Conservation (phyloP, 306 rosid genomes). For the Coriaria nepalensis region DNA sequence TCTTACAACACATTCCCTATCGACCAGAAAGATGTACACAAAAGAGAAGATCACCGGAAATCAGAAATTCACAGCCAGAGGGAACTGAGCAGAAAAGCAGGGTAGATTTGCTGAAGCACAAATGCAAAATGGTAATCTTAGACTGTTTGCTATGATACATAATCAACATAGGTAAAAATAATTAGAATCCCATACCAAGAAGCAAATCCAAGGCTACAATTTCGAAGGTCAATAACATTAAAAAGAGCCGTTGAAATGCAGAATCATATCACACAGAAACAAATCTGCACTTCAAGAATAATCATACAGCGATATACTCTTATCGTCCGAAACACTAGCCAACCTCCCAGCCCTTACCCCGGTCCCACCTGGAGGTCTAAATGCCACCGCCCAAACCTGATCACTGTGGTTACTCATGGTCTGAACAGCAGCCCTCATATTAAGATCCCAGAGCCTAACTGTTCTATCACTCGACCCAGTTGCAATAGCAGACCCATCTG, state of each 20-base stretch:
- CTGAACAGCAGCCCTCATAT: slow-evolving; percentile 81
- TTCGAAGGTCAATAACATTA: slow-evolving; percentile 12
- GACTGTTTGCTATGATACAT: no score
- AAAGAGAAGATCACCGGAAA: no score
- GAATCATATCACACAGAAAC: no score
- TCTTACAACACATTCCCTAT: no score
- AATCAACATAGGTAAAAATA: no score
- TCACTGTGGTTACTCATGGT: slow-evolving; percentile 91
- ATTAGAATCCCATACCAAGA: no score
- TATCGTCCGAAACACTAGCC: slow-evolving; percentile 94
- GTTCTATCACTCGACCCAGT: slow-evolving; percentile 94
- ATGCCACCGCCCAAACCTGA: slow-evolving; percentile 96
- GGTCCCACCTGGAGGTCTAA: slow-evolving; percentile 69
- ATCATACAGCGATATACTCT: slow-evolving; percentile 76
- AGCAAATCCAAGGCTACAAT: slow-evolving; percentile 3
- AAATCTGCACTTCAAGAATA: slow-evolving; percentile 39
- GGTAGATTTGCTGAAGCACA: no score
- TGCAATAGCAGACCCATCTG: slow-evolving; percentile 79
- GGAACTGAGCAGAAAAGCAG: no score
- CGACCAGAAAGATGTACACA: no score
- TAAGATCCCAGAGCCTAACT: slow-evolving; percentile 88
- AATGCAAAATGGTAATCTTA: no score
- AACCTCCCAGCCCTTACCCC: slow-evolving; percentile 55
- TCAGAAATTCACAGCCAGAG: no score
- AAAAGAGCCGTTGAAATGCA: background rate